Conservation (phyloP, 495 filamentous ascomycete species). For the Cairneyella variabilis region DNA sequence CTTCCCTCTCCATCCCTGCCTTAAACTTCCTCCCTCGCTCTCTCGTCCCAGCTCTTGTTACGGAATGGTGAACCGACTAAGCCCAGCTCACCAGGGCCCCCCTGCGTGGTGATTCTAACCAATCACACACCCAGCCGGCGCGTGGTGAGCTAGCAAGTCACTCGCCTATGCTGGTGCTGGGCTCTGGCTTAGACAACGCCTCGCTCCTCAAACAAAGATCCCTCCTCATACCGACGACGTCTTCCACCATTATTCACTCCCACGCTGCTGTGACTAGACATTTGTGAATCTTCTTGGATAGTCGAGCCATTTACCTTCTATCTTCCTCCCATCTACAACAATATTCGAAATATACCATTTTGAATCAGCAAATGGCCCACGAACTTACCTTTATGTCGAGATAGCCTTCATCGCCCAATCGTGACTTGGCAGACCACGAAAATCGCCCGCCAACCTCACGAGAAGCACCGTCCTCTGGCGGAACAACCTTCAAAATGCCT, state of each 20-base stretch:
- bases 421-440: slow-evolving; percentile 10
- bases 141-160: background rate
- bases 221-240: slow-evolving; percentile 12
- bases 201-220: slow-evolving; percentile 10
- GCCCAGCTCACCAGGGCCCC: background rate
- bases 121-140: background rate
- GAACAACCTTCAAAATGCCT: slow-evolving; percentile 32
- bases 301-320: background rate
- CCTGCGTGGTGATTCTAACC: background rate
- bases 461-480: background rate
- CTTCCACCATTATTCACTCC: background rate
- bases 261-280: background rate
- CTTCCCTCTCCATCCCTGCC: background rate
- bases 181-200: slow-evolving; percentile 3
- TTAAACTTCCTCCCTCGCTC: background rate
- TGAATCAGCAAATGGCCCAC: no score
- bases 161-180: background rate
- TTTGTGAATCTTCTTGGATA: background rate
- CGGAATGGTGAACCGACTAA: background rate
- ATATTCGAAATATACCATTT: no score
- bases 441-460: slow-evolving; percentile 1
- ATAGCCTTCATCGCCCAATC: slow-evolving; percentile 10
- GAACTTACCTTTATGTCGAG: slow-evolving; percentile 20
- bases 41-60: background rate
- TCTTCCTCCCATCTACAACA: background rate